Base-by-base conservation (phyloP, 768 basidiomycete species). In the Rubroboletus pulcherrimus region DNA sequence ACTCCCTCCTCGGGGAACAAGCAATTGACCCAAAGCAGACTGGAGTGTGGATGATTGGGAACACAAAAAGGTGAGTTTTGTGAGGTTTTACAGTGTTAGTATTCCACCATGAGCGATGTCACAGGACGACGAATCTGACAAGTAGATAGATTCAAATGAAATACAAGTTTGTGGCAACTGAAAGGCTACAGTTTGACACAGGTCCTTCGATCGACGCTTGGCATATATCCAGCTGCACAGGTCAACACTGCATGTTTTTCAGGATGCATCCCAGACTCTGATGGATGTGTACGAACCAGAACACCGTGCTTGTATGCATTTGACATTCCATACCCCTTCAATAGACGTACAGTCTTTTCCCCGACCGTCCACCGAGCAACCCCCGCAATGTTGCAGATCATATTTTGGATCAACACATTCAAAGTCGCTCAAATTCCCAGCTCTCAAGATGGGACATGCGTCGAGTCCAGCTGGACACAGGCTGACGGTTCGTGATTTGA, bases 321-420 rank as follows among this genome's bases (percentile, higher is more conserved):
- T 81, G 63, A 90, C 86, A 65, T 83, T 84, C 79, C 82, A 81
- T 19, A 79, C 83, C 45, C 83, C 81, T 43, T 72, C 57, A 61
- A 92, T 89, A 43, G 77, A 71, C 17, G 83, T 84, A 70, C 89
- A 93, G 69, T 93, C 86, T 67, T 82, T 73, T 26, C 90, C 90
- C 41, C 73, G 65, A 19, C 82, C 83, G n/a, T 79, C 70, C 17
- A 81, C 77, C 2, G 81, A 70, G 66, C 90, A 92, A 30, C 91
- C 90, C 58, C 89, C 90, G 70, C 90, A 92, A 14, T 84, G 84
- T 56, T 82, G 77, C 44, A 91, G 78, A 56, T 91, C 87, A 42
- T 73, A 73, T 17, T 70, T 61, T 31, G 78, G 78, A 71, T 92
- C 86, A 49, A 91, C 63, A 65, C 85, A 87, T 64, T 87, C 85